Evolutionary conservation across 106 monocot species (phyloP), one percentile per base, ranked within the genome.

Genomic region (Phalaenopsis aphrodite): DNA sequence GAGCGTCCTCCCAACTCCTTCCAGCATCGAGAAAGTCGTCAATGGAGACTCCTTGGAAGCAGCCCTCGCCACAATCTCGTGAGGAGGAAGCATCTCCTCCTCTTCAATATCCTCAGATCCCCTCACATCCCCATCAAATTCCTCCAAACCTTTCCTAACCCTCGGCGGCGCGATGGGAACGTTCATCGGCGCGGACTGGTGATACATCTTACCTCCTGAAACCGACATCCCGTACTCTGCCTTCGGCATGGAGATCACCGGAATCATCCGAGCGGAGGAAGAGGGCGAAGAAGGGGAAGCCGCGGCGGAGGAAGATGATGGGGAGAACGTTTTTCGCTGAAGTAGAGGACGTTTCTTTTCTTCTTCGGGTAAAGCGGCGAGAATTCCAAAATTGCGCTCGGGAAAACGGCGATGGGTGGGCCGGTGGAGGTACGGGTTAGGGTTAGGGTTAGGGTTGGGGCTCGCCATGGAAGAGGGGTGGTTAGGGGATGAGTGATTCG

Each of bases 11-110:
- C 95, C 95, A 3, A 79, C 93, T 4, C 95, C 95, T 78, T 95
- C 95, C 41, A 95, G 83, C 72, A 95, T 84, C 24, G 95, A 95
- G 86, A 93, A 89, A n/a, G 95, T 91, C 37, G 89, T 90, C 90
- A 87, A 64, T 36, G 90, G 89, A 16, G 90, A 90, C 15, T 82
- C 90, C 84, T 77, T 85, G 30, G 79, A 79, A 16, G 81, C 78
- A 11, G 87, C 84, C 83, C 92, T 84, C 18, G 87, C 95, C 48
- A 93, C 89, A 41, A 93, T 88, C 86, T 95, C 95, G 75, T 95
- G 95, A 0, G 93, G 95, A 18, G 95, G 95, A 16, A 95, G 87
- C 84, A 93, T 89, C 91, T 86, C 88, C 77, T 79, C 87, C 24
- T 87, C 86, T 8, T 87, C 88, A 0, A 72, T 85, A 0, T 82